Evolutionary conservation across 2,329 filamentous ascomycete species (phyloP), one percentile per base, ranked within the genome.

Genomic region (Hymenoscyphus repandus): DNA sequence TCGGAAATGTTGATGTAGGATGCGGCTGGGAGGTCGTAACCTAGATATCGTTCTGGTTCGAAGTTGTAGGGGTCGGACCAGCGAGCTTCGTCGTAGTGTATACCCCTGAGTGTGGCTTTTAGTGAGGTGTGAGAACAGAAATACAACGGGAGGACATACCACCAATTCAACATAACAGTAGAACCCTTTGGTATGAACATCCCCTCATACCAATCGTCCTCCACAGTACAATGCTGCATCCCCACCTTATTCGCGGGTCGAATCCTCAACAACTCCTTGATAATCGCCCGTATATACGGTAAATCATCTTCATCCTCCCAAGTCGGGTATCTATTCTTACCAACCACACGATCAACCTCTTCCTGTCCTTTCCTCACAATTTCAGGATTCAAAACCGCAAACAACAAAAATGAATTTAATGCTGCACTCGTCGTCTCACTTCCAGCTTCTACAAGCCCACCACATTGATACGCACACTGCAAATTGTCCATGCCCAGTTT

Each of bases 181-280:
- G 69, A 58, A 3, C 67, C 68, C 44, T 69, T 69, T 6, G 71
- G 71, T 32, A 74, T 67, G 17, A 64, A 62, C 39, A 65, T 57
- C 2, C 69, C 69, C 6, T 69, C 60, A 46, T 68, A 68, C 50
- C 58, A 55, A 43, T 66, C 54, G 34, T 68, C 68, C 38, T 61
- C 57, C 7, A 57, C 62, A 3, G 64, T 62, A 38, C 64, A 65
- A 41, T 68, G 66, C 0, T 52, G 47, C 41, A 58, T 57, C 20
- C 1, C 68, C 66, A 49, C 45, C 43, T 55, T 57, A 27, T 55
- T 57, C 9, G 68, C 62, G 0, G 72, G 69, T 31, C 69, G 64
- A 70, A 72, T 74, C 4, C 73, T 63, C 18, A 72, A 53, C 0
- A 61, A 62, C 56, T 76, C 73, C 36, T 74, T 73, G 40, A 74